Base-by-base conservation (phyloP, 2,329 filamentous ascomycete genomes). In the Calonectria pauciramosa region DNA sequence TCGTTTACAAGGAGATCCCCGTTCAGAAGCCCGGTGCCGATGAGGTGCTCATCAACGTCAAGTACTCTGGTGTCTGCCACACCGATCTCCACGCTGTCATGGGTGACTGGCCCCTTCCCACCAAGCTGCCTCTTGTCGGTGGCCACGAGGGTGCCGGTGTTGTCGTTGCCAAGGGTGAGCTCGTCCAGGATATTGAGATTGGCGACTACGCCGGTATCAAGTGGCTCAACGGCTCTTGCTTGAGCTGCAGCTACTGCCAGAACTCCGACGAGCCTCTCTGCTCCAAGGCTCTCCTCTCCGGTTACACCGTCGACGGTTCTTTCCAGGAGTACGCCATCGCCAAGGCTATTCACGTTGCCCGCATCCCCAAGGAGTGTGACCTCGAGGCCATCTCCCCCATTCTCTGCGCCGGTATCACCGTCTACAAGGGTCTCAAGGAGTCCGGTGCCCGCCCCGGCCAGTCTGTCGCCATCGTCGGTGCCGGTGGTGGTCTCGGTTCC, bases 271-370 rank as follows among this genome's bases (percentile, higher is more conserved):
- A 98, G 87, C 93, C 95, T 3, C 93, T 98, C 8, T 99, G 96
- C 88, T 85, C 90, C 20, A 88, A 94, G 74, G 92, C 94, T 32
- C 87, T 90, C 44, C 91, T 98, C 51, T 97, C 95, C 0, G 96
- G 96, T 71, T 98, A 97, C 90, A 97, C 95, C 6, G 95, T 98
- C 83, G 95, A 98, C 84, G 96, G 96, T 38, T 93, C 93, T 52
- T 98, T 98, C 91, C 96, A 98, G 89, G 93, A 98, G 88, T 98
- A 98, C 88, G 92, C 91, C 84, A 91, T 98, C 79, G 96, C 93
- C 79, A 97, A 98, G 86, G 96, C 95, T 20, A 92, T 94, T 23
- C 95, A 98, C 85, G 92, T 97, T 20, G 95, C 95, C 34, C 92
- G 93, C 79, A 93, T 98, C 77, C 94, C 94, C 78, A 94, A 96